Evolutionary conservation across 1,284 basidiomycete genomes (phyloP).

Genomic region (Rhodotorula glutinis): DNA sequence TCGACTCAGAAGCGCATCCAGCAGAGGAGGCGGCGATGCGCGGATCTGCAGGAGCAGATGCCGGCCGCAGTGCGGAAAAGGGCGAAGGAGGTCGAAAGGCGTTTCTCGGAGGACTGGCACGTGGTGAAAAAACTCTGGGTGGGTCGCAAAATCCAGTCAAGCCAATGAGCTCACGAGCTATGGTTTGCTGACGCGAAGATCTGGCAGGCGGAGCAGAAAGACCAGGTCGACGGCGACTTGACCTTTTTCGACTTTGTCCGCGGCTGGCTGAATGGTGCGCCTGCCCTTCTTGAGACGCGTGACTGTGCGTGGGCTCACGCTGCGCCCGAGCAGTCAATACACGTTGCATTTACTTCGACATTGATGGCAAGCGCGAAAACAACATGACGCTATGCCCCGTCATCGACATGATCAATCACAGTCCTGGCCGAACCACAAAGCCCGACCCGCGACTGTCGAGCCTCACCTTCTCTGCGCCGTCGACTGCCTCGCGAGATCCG

Average conservation of each 20-base stretch:
- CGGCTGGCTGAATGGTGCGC: slow-evolving; percentile 36
- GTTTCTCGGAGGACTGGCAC: slow-evolving; percentile 37
- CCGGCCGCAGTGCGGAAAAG: slow-evolving; percentile 1
- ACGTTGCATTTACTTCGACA: slow-evolving; percentile 42
- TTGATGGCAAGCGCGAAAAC: slow-evolving; percentile 27
- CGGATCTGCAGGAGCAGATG: slow-evolving; percentile 14
- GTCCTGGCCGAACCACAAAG: slow-evolving; percentile 13
- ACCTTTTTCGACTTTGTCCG: slow-evolving; percentile 35
- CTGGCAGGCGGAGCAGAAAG: background rate
- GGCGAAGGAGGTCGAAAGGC: slow-evolving; percentile 25
- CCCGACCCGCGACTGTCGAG: slow-evolving; percentile 6
- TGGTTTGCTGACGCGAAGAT: fast-evolving
- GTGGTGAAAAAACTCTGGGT: slow-evolving; percentile 24
- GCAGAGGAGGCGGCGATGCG: background rate
- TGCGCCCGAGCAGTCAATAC: slow-evolving; percentile 39
- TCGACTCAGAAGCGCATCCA: background rate
- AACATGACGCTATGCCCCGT: slow-evolving; percentile 42
- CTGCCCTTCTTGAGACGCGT: background rate
- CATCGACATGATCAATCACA: slow-evolving; percentile 44
- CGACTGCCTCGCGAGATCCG: slow-evolving; percentile 15
- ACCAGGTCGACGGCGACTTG: slow-evolving; percentile 8
- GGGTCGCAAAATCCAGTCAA: too few species aligned
- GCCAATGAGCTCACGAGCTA: background rate
- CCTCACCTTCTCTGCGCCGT: slow-evolving; percentile 28
- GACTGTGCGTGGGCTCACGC: background rate